Evolutionary conservation across 345 rosid species (phyloP).

Genomic region (Citrus mangshanensis): DNA sequence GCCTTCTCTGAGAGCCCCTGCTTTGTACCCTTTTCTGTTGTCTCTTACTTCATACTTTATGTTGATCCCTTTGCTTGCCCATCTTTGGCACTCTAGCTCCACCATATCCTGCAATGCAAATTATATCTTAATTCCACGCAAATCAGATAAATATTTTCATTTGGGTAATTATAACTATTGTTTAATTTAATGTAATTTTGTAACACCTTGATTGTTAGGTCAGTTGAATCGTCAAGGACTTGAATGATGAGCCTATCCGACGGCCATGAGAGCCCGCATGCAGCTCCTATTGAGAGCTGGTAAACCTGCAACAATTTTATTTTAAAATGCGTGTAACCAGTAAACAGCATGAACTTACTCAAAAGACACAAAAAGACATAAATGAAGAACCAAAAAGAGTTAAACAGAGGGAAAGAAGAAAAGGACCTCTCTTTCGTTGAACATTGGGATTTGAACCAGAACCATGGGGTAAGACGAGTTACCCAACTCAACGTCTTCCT

Average conservation of each 20-base stretch:
- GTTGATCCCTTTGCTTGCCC: conserved; percentile 97
- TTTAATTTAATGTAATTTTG: too few species aligned
- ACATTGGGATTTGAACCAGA: conserved; percentile 97
- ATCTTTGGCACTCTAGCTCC: conserved; percentile 83
- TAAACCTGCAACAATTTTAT: conserved; percentile 49
- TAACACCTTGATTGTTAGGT: conserved; percentile 71
- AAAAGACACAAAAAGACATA: too few species aligned
- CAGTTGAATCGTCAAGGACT: conserved; percentile 96
- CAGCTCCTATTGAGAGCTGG: conserved; percentile 88
- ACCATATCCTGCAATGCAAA: conserved; percentile 57
- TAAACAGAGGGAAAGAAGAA: background rate
- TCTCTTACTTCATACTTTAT: conserved; percentile 84
- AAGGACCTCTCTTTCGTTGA: conserved; percentile 86
- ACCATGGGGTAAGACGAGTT: conserved; percentile 84
- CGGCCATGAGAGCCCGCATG: conserved; percentile 98
- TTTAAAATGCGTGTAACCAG: background rate
- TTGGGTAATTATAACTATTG: background rate
- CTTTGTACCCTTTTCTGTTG: conserved; percentile 83
- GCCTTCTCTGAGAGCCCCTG: conserved; percentile 93
- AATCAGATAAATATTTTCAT: too few species aligned
- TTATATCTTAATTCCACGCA: too few species aligned
- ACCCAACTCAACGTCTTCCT: conserved; percentile 84
- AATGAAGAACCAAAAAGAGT: background rate
- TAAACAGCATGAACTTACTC: too few species aligned
- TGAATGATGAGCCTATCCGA: conserved; percentile 82